A percentile compares a stretch with the other conserved stretches of the same genome.
phyloP scores from a whole-genome alignment of 2,329 filamentous ascomycete species.

The Aspergillus ustus region DNA sequence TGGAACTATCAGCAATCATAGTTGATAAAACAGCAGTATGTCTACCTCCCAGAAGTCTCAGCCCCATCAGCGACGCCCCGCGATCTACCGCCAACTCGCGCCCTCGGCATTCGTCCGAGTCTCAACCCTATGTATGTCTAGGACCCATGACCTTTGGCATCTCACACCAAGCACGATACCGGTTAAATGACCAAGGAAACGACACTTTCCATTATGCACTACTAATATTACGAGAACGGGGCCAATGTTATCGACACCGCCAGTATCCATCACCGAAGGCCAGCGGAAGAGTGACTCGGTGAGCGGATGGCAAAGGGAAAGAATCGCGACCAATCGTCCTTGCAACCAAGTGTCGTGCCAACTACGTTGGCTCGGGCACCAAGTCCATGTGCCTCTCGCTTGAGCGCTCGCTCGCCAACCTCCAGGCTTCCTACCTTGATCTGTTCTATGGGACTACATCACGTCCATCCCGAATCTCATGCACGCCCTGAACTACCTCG shows the following conservation, averaged over 20 bases:
- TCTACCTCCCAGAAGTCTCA: not conserved
- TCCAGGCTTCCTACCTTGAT: slow-evolving; percentile 44
- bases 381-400: slow-evolving; percentile 38
- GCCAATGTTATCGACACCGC: slow-evolving; percentile 61
- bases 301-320: slow-evolving; percentile 55
- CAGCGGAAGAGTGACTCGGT: slow-evolving; percentile 54
- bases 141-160: slow-evolving; percentile 41
- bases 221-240: slow-evolving; percentile 52
- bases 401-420: slow-evolving; percentile 34
- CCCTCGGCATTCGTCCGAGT: slow-evolving; percentile 12
- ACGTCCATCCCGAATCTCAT: slow-evolving; percentile 69
- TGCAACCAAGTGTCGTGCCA: slow-evolving; percentile 55
- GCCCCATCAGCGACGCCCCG: not conserved
- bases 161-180: slow-evolving; percentile 32
- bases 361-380: slow-evolving; percentile 42
- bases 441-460: slow-evolving; percentile 63
- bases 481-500: slow-evolving; percentile 70
- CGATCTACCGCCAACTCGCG: slow-evolving; percentile 7
- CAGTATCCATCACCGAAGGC: slow-evolving; percentile 53
- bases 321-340: slow-evolving; percentile 58
- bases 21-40: not conserved
- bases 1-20: not conserved
- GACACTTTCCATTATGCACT: slow-evolving; percentile 53
- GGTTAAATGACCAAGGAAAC: slow-evolving; percentile 52
- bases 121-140: slow-evolving; percentile 24